These are phyloP conservation scores for Excoecaria agallocha DNA, from an alignment of 345 rosid genomes.

Conservation along the genomic window DNA sequence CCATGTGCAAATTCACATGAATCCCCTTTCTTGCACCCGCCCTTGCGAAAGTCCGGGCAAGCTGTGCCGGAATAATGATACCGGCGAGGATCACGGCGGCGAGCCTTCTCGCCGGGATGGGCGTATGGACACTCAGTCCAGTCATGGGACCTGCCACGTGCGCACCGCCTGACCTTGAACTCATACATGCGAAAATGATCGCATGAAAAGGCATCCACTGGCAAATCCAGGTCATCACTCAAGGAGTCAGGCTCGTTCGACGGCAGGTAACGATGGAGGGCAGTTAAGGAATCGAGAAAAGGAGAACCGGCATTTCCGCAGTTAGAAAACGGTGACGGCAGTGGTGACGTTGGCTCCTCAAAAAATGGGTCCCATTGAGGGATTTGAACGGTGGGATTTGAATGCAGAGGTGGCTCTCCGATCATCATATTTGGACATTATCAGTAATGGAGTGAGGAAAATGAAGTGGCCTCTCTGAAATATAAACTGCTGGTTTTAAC, in stretches of 20 bases:
- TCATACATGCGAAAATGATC: conserved; percentile 73
- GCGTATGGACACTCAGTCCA: conserved; percentile 95
- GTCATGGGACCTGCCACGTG: conserved; percentile 71
- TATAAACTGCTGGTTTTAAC: conserved; percentile 44
- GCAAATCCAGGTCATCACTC: conserved; percentile 26
- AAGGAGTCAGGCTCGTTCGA: conserved; percentile 53
- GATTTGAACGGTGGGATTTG: conserved; percentile 52
- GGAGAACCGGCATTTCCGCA: conserved; percentile 36
- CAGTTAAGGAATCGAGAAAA: conserved; percentile 43
- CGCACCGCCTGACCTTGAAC: conserved; percentile 77
- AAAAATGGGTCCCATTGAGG: conserved; percentile 52
- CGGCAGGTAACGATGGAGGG: conserved; percentile 64
- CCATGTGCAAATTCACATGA: conserved; percentile 62
- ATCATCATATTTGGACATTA: conserved; percentile 47
- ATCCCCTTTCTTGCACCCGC: conserved; percentile 57
- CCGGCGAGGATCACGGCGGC: conserved; percentile 81
- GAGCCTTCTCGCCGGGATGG: conserved; percentile 87
- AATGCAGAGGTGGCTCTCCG: conserved; percentile 37
- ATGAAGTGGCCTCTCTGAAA: not conserved
- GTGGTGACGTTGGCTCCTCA: conserved; percentile 35
- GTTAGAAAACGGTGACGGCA: conserved; percentile 30
- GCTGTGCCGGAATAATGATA: conserved; percentile 59
- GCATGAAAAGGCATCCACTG: conserved; percentile 27
- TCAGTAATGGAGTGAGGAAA: not conserved
- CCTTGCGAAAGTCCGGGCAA: conserved; percentile 68